Base-by-base conservation (phyloP, 2,329 filamentous ascomycete species). In the Diaporthe longicolla region DNA sequence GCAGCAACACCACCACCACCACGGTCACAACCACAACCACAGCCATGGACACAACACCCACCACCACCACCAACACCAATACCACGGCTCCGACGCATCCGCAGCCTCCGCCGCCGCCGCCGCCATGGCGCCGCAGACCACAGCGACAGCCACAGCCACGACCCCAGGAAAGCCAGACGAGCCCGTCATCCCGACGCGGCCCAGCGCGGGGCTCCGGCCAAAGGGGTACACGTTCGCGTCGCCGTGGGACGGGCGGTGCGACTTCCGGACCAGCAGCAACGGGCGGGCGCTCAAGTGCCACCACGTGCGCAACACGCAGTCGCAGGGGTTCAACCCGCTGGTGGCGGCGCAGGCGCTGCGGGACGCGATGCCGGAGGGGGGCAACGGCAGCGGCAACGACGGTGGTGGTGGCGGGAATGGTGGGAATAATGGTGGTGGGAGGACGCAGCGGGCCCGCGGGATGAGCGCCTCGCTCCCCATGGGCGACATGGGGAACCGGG, bases 201-300 rank as follows among this genome's bases (percentile, higher is more conserved):
- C 87, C 0, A 85, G 84, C 0, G 85, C 85, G 0, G 88, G 84
- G 24, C 84, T 87, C 75, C 89, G 85, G 71, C 87, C 91, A 0
- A 87, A 88, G 43, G 93, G 92, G 24, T 97, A 97, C 82, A 89
- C 91, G 1, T 98, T 98, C 80, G 85, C 87, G 26, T 97, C 94
- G 55, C 95, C 95, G 0, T 98, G 96, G 96, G 92, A 94, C 75
- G 94, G 94, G 21, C 89, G 89, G 55, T 98, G 96, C 83, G 93
- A 95, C 75, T 98, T 98, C 82, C 87, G 90, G 21, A 97, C 95
- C 0, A 93, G 93, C 50, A 88, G 91, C 72, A 92, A 90, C 57
- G 95, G 96, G 3, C 92, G 93, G 69, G 93, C 90, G 72, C 84
- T 97, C 19, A 91, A 91, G 81, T 95, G 93, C 82, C 91, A 91